Evolutionary conservation across 2,329 filamentous ascomycete genomes (phyloP).

Genomic region (Colletotrichum tofieldiae): DNA sequence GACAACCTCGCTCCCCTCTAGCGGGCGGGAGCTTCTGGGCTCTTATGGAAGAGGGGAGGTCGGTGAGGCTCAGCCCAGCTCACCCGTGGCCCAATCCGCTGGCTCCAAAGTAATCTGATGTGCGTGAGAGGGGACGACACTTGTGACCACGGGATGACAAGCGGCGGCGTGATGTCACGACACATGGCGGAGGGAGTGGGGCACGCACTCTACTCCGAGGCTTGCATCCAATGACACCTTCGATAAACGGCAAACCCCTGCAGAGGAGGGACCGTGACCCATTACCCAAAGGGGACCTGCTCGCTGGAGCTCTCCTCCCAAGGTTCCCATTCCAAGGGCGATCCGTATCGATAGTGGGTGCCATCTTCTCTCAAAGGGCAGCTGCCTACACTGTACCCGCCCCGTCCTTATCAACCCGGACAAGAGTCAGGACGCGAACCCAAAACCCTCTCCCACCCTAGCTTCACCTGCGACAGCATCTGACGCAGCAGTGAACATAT

Average conservation of each 20-base stretch:
- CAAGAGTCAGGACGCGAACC: constrained; percentile 8
- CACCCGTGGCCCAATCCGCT: constrained; percentile 4
- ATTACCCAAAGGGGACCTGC: constrained; percentile 17
- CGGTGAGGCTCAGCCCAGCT: constrained; percentile 21
- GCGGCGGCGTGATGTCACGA: constrained; percentile 12
- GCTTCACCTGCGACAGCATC: constrained; percentile 24
- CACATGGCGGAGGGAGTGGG: constrained; percentile 1
- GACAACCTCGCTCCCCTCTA: not conserved
- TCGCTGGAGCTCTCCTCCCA: constrained; percentile 2
- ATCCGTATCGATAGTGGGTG: constrained; percentile 6
- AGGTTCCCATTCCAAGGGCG: not conserved
- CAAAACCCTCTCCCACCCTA: constrained; percentile 15
- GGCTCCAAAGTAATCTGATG: constrained; percentile 12
- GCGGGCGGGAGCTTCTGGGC: not conserved
- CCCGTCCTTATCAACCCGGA: constrained; percentile 24
- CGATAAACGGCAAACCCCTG: not conserved
- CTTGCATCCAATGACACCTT: not conserved
- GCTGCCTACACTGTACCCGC: not conserved
- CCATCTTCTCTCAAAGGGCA: not conserved
- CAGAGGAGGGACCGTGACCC: constrained; percentile 31
- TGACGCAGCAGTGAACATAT: constrained; percentile 17
- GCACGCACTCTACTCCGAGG: too few species aligned
- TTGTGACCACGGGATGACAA: constrained; percentile 29
- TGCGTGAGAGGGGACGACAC: constrained; percentile 1
- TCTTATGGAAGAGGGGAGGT: not conserved